phyloP scores from a whole-genome alignment of 1,284 basidiomycete genomes.

The Baeospora myosura region DNA sequence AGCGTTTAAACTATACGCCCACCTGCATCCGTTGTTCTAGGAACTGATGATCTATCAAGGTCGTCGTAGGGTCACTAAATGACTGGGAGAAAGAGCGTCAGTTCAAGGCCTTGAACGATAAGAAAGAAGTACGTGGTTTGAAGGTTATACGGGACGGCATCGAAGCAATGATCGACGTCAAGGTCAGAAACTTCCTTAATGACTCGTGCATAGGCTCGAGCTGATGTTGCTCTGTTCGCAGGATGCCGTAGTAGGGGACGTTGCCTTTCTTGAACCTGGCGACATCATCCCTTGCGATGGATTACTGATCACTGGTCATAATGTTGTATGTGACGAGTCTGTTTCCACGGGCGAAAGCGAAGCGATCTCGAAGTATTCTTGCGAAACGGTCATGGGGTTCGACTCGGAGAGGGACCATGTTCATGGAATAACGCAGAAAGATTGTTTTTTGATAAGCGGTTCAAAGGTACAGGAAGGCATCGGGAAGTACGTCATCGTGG shows the following conservation, averaged over 20 bases:
- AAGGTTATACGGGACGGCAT: constrained; percentile 85
- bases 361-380: constrained; percentile 84
- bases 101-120: constrained; percentile 87
- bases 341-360: constrained; percentile 96
- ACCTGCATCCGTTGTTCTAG: constrained; percentile 2
- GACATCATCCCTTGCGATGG: constrained; percentile 96
- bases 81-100: constrained; percentile 98
- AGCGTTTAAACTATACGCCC: not conserved
- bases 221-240: constrained; percentile 23
- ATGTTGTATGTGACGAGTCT: constrained; percentile 94
- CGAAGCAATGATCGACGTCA: constrained; percentile 77
- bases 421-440: constrained; percentile 53
- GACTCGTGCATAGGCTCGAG: not conserved
- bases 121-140: constrained; percentile 91
- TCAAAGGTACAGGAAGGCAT: constrained; percentile 93
- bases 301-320: constrained; percentile 87
- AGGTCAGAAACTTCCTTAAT: constrained; percentile 32
- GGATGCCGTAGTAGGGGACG: constrained; percentile 91
- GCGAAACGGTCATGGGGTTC: constrained; percentile 59
- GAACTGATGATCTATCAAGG: constrained; percentile 29
- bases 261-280: constrained; percentile 89
- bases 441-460: constrained; percentile 93
- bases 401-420: constrained; percentile 23
- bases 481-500: constrained; percentile 86
- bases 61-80: constrained; percentile 82